These are phyloP conservation scores for Cochlearia excelsa DNA, from an alignment of 345 rosid species.

Conservation along the genomic window DNA sequence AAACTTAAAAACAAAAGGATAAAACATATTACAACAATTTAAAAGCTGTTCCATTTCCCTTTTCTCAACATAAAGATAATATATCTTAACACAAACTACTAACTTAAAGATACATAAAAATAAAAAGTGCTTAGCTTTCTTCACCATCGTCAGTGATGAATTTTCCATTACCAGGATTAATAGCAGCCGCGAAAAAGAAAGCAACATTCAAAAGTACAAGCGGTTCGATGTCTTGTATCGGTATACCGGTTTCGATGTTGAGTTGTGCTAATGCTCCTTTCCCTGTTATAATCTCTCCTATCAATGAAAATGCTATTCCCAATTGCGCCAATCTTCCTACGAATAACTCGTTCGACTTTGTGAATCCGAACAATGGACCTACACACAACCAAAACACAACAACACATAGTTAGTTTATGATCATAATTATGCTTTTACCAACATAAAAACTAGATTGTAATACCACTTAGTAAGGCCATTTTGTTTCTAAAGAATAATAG, in stretches of 20 bases:
- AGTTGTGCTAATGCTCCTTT: constrained; percentile 97
- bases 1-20: no score
- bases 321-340: constrained; percentile 96
- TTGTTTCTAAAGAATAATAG: no score
- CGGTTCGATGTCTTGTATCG: constrained; percentile 82
- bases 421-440: no score
- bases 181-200: constrained; percentile 88
- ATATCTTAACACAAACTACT: no score
- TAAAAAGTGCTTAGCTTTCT: constrained; percentile 24
- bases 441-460: no score
- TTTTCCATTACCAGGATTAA: constrained; percentile 92
- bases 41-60: no score
- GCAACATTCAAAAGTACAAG: constrained; percentile 80
- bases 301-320: constrained; percentile 90
- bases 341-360: constrained; percentile 85
- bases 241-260: constrained; percentile 94
- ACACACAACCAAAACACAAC: constrained; percentile 14
- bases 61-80: no score
- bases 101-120: no score
- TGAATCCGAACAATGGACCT: constrained; percentile 97
- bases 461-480: no score
- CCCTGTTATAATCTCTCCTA: constrained; percentile 89
- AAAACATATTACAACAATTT: no score
- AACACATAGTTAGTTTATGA: no score
- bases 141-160: constrained; percentile 79